A percentile compares a stretch with the other conserved stretches of the same genome.
Evolutionary conservation across 306 rosid species (phyloP).

Genomic region (Erythrophleum fordii): DNA sequence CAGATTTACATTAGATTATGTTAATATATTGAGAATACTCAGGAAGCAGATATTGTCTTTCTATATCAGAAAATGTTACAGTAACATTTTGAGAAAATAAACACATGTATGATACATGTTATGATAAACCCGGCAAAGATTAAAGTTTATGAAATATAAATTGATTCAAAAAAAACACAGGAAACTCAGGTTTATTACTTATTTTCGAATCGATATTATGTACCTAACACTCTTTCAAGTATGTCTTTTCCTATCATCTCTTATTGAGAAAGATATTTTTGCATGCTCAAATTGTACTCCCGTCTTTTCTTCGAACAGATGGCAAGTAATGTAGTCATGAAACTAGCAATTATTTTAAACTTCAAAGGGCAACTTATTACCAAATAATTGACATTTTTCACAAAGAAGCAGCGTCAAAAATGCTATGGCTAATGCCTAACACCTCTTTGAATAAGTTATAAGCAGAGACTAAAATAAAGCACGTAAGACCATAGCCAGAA

Average conservation of each 20-base stretch:
- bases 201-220: not conserved
- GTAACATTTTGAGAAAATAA: not conserved
- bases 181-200: not conserved
- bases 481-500: not conserved
- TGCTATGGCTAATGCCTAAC: conserved; percentile 4
- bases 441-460: not conserved
- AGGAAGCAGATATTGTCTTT: conserved; percentile 27
- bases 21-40: not conserved
- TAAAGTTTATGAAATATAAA: not conserved
- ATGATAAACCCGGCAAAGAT: not conserved
- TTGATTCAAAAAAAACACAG: not conserved
- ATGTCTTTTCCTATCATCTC: not conserved
- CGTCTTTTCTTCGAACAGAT: not conserved
- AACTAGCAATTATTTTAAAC: not conserved
- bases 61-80: conserved; percentile 1
- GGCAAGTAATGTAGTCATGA: not conserved
- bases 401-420: conserved; percentile 1
- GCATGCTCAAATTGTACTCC: not conserved
- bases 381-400: not conserved
- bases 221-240: not conserved
- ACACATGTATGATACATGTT: not conserved
- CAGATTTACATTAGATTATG: not conserved
- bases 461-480: not conserved
- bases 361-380: not conserved
- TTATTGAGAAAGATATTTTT: not conserved